phyloP scores from a whole-genome alignment of 2,329 filamentous ascomycete genomes.

The Diaporthe sp. region DNA sequence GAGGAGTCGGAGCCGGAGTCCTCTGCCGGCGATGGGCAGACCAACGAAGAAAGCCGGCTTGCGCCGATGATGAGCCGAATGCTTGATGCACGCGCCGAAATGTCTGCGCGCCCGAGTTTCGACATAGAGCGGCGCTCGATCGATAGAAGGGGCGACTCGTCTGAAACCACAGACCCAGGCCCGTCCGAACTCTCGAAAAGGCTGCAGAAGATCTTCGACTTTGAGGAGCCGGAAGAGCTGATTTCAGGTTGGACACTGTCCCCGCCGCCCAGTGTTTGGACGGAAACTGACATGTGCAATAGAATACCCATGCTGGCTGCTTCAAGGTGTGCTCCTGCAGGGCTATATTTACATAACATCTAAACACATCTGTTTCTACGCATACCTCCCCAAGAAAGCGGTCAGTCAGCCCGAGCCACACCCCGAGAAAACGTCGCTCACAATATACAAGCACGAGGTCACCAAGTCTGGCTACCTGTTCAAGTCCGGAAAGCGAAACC shows the following conservation, averaged over 20 bases:
- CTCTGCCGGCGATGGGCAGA: constrained; percentile 42
- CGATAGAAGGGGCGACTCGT: constrained; percentile 51
- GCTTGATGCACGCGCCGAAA: constrained; percentile 78
- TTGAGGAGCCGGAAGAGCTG: constrained; percentile 85
- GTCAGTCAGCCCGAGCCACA: constrained; percentile 60
- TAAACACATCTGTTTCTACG: constrained; percentile 96
- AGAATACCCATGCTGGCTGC: constrained; percentile 94
- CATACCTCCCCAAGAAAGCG: constrained; percentile 94
- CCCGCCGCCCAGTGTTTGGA: background rate
- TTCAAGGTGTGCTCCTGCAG: constrained; percentile 92
- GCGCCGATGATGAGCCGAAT: constrained; percentile 84
- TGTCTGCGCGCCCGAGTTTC: constrained; percentile 71
- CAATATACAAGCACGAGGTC: constrained; percentile 70
- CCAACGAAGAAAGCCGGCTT: constrained; percentile 60
- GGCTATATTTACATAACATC: constrained; percentile 97
- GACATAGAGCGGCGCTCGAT: constrained; percentile 64
- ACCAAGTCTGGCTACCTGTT: constrained; percentile 90
- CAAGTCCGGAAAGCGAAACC: constrained; percentile 90
- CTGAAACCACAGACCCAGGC: constrained; percentile 53
- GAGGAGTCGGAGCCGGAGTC: constrained; percentile 49
- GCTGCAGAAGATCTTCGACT: constrained; percentile 87
- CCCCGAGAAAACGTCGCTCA: constrained; percentile 18
- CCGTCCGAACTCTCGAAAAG: constrained; percentile 76
- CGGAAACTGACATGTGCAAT: constrained; percentile 42
- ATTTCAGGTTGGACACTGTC: constrained; percentile 71